phyloP scores from a whole-genome alignment of 2,329 filamentous ascomycete species.

The Diaporthe australafricana region DNA sequence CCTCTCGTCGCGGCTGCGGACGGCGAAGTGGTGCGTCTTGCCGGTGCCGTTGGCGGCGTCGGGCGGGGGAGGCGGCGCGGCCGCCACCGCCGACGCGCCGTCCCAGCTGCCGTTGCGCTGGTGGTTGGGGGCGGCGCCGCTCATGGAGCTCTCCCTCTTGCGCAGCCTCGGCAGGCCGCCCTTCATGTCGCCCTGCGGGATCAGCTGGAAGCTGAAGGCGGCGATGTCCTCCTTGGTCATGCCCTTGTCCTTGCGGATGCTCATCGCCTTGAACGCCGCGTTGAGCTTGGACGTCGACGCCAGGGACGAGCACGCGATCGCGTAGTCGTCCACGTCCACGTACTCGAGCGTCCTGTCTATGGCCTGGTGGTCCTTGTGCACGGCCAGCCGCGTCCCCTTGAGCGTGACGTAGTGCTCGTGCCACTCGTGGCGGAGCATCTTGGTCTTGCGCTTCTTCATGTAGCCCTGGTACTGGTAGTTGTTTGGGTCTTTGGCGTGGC shows the following conservation, averaged over 20 bases:
- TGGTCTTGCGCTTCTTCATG: constrained; percentile 94
- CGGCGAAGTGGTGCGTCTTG: constrained; percentile 95
- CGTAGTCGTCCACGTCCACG: constrained; percentile 90
- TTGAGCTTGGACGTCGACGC: constrained; percentile 84
- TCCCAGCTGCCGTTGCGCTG: constrained; percentile 38
- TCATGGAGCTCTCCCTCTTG: constrained; percentile 63
- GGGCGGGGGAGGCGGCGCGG: constrained; percentile 45
- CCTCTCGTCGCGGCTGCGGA: constrained; percentile 85
- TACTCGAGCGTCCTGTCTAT: constrained; percentile 75
- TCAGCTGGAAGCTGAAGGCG: constrained; percentile 87
- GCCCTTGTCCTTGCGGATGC: constrained; percentile 67
- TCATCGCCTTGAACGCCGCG: constrained; percentile 86
- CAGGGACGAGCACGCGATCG: constrained; percentile 84
- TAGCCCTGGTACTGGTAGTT: constrained; percentile 81
- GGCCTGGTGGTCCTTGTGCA: constrained; percentile 74
- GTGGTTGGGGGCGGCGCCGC: constrained; percentile 38
- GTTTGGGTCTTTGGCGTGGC: constrained; percentile 50
- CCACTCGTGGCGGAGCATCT: constrained; percentile 93
- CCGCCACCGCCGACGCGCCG: constrained; percentile 27
- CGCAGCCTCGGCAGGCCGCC: constrained; percentile 62
- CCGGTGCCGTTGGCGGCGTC: constrained; percentile 70
- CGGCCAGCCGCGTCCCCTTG: constrained; percentile 77
- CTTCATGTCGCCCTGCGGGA: constrained; percentile 72
- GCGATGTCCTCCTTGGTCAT: constrained; percentile 64
- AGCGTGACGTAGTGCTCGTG: constrained; percentile 92